Evolutionary conservation across 495 filamentous ascomycete species (phyloP).

Genomic region (Neurospora sublineolata): DNA sequence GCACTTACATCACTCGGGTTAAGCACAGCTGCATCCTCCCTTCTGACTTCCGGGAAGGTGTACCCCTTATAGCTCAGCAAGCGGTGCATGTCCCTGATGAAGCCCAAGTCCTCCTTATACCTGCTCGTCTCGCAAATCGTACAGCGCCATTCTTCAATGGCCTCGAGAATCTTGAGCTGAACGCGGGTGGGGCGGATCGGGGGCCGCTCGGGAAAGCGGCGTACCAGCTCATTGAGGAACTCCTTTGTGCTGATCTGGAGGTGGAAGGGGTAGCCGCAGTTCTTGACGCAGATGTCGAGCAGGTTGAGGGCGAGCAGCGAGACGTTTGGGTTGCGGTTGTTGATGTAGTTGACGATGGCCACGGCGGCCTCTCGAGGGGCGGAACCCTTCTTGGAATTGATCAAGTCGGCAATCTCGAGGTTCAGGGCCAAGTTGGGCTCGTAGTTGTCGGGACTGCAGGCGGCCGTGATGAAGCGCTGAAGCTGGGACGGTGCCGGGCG

Average conservation of each 20-base stretch:
- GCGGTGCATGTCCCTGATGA: constrained; percentile 96
- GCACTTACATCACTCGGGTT: constrained; percentile 88
- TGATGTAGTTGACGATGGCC: constrained; percentile 87
- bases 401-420: constrained; percentile 90
- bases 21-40: constrained; percentile 91
- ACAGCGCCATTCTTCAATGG: constrained; percentile 95
- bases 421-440: constrained; percentile 94
- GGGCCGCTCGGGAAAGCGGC: constrained; percentile 88
- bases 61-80: constrained; percentile 95
- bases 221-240: constrained; percentile 95
- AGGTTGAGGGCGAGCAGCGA: constrained; percentile 81
- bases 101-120: constrained; percentile 93
- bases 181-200: constrained; percentile 75
- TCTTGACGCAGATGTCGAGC: constrained; percentile 97
- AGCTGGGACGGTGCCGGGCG: constrained; percentile 72
- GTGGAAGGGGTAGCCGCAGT: constrained; percentile 98
- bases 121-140: constrained; percentile 96
- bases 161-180: constrained; percentile 85
- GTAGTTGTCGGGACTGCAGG: constrained; percentile 91
- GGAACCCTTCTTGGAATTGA: constrained; percentile 96
- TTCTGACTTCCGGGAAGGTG: constrained; percentile 77
- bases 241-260: constrained; percentile 98
- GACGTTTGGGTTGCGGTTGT: constrained; percentile 92
- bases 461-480: constrained; percentile 89
- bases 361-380: constrained; percentile 93